Conservation (phyloP, 176 grass and related monocot species). For the Tuctoria greenei region DNA sequence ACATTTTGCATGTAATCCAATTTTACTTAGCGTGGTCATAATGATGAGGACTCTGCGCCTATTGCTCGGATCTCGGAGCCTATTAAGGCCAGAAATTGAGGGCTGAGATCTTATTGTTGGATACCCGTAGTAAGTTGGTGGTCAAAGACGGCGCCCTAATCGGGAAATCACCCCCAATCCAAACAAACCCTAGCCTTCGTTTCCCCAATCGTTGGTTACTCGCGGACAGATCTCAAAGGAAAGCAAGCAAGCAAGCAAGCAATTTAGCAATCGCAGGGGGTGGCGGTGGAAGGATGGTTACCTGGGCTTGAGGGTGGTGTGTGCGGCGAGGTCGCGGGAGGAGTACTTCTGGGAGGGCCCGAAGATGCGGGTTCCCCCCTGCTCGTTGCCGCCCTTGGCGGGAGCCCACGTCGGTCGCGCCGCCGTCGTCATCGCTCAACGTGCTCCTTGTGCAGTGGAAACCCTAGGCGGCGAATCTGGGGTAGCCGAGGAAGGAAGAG, state of each 20-base stretch:
- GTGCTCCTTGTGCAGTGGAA: too few species aligned
- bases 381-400: slow-evolving; percentile 96
- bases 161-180: too few species aligned
- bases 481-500: too few species aligned
- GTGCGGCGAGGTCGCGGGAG: slow-evolving; percentile 85
- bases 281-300: background rate
- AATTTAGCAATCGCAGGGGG: too few species aligned
- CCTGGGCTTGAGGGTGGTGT: slow-evolving; percentile 97
- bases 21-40: too few species aligned
- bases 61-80: too few species aligned
- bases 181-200: background rate
- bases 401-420: slow-evolving; percentile 97
- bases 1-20: too few species aligned
- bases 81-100: too few species aligned
- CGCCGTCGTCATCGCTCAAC: slow-evolving; percentile 74
- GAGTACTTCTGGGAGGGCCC: slow-evolving; percentile 86
- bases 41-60: too few species aligned
- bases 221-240: background rate
- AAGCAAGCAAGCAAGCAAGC: background rate
- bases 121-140: background rate
- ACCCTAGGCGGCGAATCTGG: too few species aligned
- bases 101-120: background rate
- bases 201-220: background rate
- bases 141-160: background rate
- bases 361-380: slow-evolving; percentile 90